Conservation (phyloP, 495 filamentous ascomycete species). For the Niebla homalea region DNA sequence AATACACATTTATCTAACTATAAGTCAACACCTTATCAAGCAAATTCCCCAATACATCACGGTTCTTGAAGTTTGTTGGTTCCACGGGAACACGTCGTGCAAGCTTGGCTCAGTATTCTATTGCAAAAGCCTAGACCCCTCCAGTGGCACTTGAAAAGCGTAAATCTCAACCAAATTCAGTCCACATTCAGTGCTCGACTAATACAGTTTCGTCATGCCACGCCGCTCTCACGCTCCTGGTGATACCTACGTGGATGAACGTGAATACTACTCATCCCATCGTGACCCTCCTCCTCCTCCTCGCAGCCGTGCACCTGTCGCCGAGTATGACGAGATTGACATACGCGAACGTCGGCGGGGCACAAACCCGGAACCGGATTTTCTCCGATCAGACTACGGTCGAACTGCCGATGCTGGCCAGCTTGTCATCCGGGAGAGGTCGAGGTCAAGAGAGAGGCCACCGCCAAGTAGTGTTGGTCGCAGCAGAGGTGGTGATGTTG, state of each 20-base stretch:
- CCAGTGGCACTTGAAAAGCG: too few relatives aligned
- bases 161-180: too few relatives aligned
- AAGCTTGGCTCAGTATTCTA: too few relatives aligned
- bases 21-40: too few relatives aligned
- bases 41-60: too few relatives aligned
- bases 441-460: constrained; percentile 5
- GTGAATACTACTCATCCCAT: constrained; percentile 25
- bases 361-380: constrained; percentile 33
- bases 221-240: constrained; percentile 14
- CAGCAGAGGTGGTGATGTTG: neutral
- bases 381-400: constrained; percentile 41
- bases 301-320: constrained; percentile 9
- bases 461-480: neutral
- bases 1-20: too few relatives aligned
- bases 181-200: neutral
- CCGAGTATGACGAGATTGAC: constrained; percentile 20
- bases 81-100: too few relatives aligned
- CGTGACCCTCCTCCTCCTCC: constrained; percentile 4
- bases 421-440: constrained; percentile 31
- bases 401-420: constrained; percentile 25
- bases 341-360: constrained; percentile 24
- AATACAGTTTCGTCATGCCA: constrained; percentile 13
- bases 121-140: too few relatives aligned
- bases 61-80: too few relatives aligned
- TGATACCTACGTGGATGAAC: constrained; percentile 32